Evolutionary conservation across 1,284 basidiomycete genomes (phyloP), one percentile per base, ranked within the genome.

Genomic region (Peniophora sp.): DNA sequence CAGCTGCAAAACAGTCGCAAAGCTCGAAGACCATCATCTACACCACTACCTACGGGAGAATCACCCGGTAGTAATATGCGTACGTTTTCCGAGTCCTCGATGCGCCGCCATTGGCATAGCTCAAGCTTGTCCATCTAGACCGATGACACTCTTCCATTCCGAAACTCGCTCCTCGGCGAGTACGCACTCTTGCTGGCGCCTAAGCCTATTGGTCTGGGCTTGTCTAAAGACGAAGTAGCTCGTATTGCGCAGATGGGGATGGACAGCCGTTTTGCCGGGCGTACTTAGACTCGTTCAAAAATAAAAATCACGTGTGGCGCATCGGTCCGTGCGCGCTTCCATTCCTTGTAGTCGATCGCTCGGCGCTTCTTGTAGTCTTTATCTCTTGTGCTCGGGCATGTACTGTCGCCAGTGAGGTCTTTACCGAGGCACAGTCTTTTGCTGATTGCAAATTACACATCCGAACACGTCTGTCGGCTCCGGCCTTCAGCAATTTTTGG

Each of bases 381-480:
- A 86, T 83, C 81, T 86, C 84, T 89, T 88, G 86, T 88, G 85
- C 85, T 88, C 84, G 86, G 85, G 85, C 85, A 86, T 82, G 85
- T 84, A 86, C 83, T 84, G 81, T 86, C 83, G 83, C 81, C 83
- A 88, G 85, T 89, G 86, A 89, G 83, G 86, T 89, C 75, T 81
- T 75, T 85, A 89, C 86, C 82, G 85, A 87, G 83, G 79, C 83
- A 83, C 83, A 87, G 85, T 87, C 79, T 85, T 87, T 89, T 89
- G 86, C 86, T 89, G 83, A 85, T 89, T 89, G 86, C 86, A 89
- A 89, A 89, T 87, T 89, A 86, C 74, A 84, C 81, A 85, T 86
- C 84, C 83, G 80, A 83, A 85, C 79, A 63, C 81, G 82, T 86
- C 81, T 82, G 75, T 75, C 64, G 72, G 79, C 80, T 83, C 82